Evolutionary conservation across 2,329 filamentous ascomycete genomes (phyloP), one percentile per base, ranked within the genome.

Genomic region (Claviceps fusiformis): DNA sequence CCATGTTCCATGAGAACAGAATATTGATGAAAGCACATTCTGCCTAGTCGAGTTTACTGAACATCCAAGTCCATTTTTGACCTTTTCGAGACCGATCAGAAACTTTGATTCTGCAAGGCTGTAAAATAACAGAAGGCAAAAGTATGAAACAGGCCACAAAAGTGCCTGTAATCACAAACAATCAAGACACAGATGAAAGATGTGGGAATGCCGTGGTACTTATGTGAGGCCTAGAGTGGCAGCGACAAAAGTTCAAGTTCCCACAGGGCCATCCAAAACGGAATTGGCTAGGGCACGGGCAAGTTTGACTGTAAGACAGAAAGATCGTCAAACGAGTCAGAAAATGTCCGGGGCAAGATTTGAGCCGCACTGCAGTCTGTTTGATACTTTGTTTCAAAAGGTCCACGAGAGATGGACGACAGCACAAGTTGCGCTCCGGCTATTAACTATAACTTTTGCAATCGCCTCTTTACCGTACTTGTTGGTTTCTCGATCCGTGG

Each of bases 171-270:
- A 15, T 33, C 27, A n/a, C 39, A 29, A 0, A 43, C 31, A 54
- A 33, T 9, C 4, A 44, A 19, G 41, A 9, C 2, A 6, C 0
- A 2, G 3, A 1, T 9, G 19, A 8, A 9, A 44, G 3, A n/a
- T 44, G 41, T 19, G 17, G 29, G 10, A 47, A 9, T n/a, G 15
- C 31, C 31, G 29, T 11, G 46, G 46, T 33, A 54, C 48, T 46
- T 45, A 33, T 54, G 48, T 27, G 15, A 35, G 48, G 47, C 39
- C 19, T 24, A 13, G 41, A 52, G 43, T 48, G 39, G 44, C 33
- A 49, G 49, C 19, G 39, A 52, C 54, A 49, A 52, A 52, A 52
- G 49, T 49, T 41, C 54, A n/a, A n/a, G n/a, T n/a, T n/a, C n/a
- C 44, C 45, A 45, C 31, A 29, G 44, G 17, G 43, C 3, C 33